Base-by-base conservation (phyloP, 352 stramenopile genomes). In the Phytophthora parvispora region DNA sequence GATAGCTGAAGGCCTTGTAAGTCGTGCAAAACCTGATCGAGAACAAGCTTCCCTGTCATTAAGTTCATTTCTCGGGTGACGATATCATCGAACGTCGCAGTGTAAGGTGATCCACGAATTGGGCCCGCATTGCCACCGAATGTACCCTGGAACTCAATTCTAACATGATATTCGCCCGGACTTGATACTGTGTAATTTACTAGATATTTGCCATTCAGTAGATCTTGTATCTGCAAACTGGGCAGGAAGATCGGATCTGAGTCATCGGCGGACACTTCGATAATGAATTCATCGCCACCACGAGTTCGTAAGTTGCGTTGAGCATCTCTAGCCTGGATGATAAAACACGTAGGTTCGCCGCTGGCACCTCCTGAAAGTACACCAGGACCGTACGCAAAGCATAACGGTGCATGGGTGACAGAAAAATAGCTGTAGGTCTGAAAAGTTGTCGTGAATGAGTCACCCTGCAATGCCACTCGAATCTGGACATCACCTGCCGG, bases 401-500 rank as follows among this genome's bases (percentile, higher is more conserved):
- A 98, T 29, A 95, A 77, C 0, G 82, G 72, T 18, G 91, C 91
- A 58, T 95, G 59, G 0, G 94, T 98, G 18, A 99, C 95, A 2
- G 92, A 86, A 64, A 99, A 99, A 77, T 98, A 99, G 45, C 74
- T 88, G 64, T 98, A 99, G 15, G 85, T 85, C 53, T 98, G 88
- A 54, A 89, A 95, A 45, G 93, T 98, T 29, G 97, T 99, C 18
- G 97, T 99, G 64, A 99, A 97, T 32, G 88, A 93, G 48, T 99
- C 97, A 22, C 91, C 84, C 29, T 97, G 94, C 12, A 99, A 83
- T 36, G 92, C 92, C 4, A 99, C 90, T 18, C 97, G 94, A 16
- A 98, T 68, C 58, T 98, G 86, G 34, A 93, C 86, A 57, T 94
- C 79, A 10, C 97, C 91, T 12, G 96, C 82, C 0, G 90, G 89